Base-by-base conservation (phyloP, 2,329 filamentous ascomycete species). In the Daldinia eschscholtzii region DNA sequence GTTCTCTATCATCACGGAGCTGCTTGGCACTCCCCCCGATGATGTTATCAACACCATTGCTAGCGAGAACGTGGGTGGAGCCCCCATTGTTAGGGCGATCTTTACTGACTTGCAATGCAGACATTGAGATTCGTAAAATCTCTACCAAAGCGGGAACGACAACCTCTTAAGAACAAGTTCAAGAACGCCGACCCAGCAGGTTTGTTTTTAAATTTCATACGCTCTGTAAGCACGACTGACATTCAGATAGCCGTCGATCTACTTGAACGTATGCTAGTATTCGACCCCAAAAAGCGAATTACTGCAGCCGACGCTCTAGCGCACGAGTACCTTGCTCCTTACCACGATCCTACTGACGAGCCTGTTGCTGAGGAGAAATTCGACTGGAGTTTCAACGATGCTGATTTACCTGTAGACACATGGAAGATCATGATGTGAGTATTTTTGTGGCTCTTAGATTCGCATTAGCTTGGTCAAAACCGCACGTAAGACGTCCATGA, bases 391-490 rank as follows among this genome's bases (percentile, higher is more conserved):
- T 99, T 99, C 84, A 98, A 98, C 81, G 96, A 99, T 76, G 96
- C 95, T 55, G 96, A 99, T 79, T 85, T 99, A 64, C 95, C 96
- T 0, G 94, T 98, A 57, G 96, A 99, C 79, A 97, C 94, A n/a
- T 99, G 96, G 96, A 99, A 99, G 85, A 98, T 99, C 80, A 99
- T 98, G 96, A 99, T 99, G 96, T 97, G 86, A 79, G 92, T 80
- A 28, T 42, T 67, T 41, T 42, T 9, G 48, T 46, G 10, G 4
- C 12, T 26, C 15, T 18, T 56, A 13, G 10, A 35, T 15, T 42
- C 23, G 7, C 35, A 28, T 44, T 35, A 15, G 23, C 4, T 28
- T 39, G 6, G 41, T 42, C 35, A 18, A 46, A n/a, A 37, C 42
- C 12, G 23, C 30, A 44, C 3, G 23, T 28, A 57, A 44, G 64